These are phyloP conservation scores for Carex kokanica DNA, from an alignment of 176 grass and related monocot species.

Conservation along the genomic window DNA sequence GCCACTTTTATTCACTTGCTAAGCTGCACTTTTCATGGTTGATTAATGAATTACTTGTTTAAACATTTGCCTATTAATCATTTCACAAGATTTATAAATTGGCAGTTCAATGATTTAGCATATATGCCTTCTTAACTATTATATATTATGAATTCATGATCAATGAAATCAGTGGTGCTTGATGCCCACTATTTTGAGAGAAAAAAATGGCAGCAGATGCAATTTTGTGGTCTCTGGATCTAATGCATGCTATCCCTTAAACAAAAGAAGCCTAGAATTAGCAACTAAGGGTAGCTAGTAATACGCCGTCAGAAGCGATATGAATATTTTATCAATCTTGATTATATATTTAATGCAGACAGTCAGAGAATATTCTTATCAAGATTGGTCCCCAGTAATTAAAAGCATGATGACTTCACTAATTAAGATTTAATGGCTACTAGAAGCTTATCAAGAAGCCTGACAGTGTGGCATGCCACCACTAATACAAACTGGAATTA, in stretches of 20 bases:
- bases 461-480: conserved; percentile 24
- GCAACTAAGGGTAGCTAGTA: background rate
- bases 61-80: background rate
- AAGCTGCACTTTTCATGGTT: background rate
- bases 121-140: background rate
- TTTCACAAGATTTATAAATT: background rate
- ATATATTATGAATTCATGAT: background rate
- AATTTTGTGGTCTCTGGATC: background rate
- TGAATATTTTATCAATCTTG: background rate
- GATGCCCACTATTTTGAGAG: background rate
- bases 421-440: conserved; percentile 15
- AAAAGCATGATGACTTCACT: conserved; percentile 4
- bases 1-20: background rate
- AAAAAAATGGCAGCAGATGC: background rate
- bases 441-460: conserved; percentile 24
- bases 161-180: background rate
- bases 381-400: conserved; percentile 23
- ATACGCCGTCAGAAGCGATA: background rate
- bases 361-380: conserved; percentile 33
- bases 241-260: background rate
- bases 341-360: conserved; percentile 7
- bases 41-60: background rate
- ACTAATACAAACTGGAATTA: conserved; percentile 20
- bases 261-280: background rate
- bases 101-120: background rate